Conservation (phyloP, 495 filamentous ascomycete genomes). For the Lasiosphaeria miniovina region DNA sequence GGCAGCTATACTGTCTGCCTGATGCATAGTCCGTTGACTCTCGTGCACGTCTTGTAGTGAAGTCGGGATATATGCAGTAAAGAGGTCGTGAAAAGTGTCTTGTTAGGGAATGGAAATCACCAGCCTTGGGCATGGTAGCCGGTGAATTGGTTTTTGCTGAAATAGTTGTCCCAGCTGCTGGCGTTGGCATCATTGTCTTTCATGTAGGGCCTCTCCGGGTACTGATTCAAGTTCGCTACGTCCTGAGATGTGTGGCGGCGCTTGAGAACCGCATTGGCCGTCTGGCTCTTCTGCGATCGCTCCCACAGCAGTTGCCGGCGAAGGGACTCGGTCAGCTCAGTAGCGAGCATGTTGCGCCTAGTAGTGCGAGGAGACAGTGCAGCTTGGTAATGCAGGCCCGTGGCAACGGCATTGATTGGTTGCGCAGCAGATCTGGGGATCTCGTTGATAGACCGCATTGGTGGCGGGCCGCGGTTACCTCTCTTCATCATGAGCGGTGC, state of each 20-base stretch:
- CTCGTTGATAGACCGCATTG: slow-evolving; percentile 57
- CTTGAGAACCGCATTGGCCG: slow-evolving; percentile 83
- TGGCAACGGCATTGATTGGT: slow-evolving; percentile 79
- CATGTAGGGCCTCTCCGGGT: slow-evolving; percentile 57
- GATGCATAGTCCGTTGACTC: slow-evolving; percentile 22
- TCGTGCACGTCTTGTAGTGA: slow-evolving; percentile 29
- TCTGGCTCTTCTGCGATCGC: slow-evolving; percentile 65
- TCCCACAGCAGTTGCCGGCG: slow-evolving; percentile 40
- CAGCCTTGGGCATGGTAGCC: slow-evolving; percentile 55
- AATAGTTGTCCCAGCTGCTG: slow-evolving; percentile 52
- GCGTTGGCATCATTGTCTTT: slow-evolving; percentile 43
- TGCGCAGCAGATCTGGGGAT: slow-evolving; percentile 68
- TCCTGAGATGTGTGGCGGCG: slow-evolving; percentile 89
- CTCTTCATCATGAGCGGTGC: slow-evolving; percentile 65
- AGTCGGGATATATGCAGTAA: slow-evolving; percentile 28
- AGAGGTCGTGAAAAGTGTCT: slow-evolving; percentile 2
- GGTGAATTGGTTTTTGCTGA: slow-evolving; percentile 43
- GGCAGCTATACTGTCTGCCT: slow-evolving; percentile 35
- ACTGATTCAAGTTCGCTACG: slow-evolving; percentile 76
- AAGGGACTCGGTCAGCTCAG: slow-evolving; percentile 64
- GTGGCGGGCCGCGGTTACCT: slow-evolving; percentile 35
- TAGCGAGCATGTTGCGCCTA: slow-evolving; percentile 92
- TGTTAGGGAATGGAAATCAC: slow-evolving; percentile 32
- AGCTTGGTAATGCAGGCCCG: slow-evolving; percentile 59
- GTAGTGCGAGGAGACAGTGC: slow-evolving; percentile 87